Evolutionary conservation across 805 yeast genomes (phyloP), one percentile per base, ranked within the genome.

Genomic region (Candida tallmaniae): DNA sequence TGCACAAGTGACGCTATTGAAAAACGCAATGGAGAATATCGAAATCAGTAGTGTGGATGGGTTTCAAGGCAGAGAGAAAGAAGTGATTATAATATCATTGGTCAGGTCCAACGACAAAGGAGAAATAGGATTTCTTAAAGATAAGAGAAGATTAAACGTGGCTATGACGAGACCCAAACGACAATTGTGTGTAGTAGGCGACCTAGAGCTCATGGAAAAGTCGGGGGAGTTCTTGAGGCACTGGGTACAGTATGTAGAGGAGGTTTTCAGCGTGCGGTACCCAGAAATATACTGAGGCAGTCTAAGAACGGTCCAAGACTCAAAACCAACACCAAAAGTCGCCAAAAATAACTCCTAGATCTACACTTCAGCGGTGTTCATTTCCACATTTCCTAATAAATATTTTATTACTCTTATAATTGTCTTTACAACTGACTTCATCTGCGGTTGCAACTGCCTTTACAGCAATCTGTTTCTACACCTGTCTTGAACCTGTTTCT

Each of bases 11-110:
- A 55, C 80, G 0, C 50, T 73, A 10, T 45, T 90, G 20, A 77
- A 78, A 42, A 65, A 60, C 27, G 35, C 65, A 8, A 42, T 83
- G 2, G 54, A 53, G 4, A 62, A 60, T 31, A 62, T 90, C 5
- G 97, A 90, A 51, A 74, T 89, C 0, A 77, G 95, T 4, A 86
- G 97, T 0, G 90, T 90, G 4, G 98, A 90, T 60, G 97, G 97
- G 1, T 93, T 90, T 50, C 98, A 90, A 62, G 98, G 98, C 1
- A 67, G 97, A 41, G 98, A 90, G 52, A 93, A 90, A 55, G 94
- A 89, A 47, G 81, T 79, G 0, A 87, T 90, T 5, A 70, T 90
- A 1, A 60, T 93, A 9, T 73, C 93, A 2, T 56, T 90, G 35
- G 97, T 90, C 2, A 68, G 98, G 43, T 81, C 93, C 25, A 90